These are phyloP conservation scores for Luffa aegyptiaca DNA, from an alignment of 306 rosid genomes.

Conservation along the genomic window DNA sequence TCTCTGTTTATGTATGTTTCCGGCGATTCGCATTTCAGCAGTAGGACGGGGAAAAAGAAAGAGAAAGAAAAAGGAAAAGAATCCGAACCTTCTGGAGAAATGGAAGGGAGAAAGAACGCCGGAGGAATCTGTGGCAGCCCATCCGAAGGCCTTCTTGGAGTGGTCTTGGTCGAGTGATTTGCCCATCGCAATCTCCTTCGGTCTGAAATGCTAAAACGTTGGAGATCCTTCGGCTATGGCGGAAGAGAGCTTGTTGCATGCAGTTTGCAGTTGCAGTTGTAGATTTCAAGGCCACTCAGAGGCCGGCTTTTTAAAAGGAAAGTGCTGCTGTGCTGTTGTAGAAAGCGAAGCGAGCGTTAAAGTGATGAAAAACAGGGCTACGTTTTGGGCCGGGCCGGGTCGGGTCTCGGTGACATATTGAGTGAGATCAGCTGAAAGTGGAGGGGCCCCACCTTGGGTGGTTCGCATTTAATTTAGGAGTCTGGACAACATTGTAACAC, in stretches of 20 bases:
- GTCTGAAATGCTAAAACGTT: neutral
- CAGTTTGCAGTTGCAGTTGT: neutral
- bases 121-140: conserved; percentile 23
- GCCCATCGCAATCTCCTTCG: neutral
- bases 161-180: conserved; percentile 6
- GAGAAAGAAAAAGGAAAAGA: neutral
- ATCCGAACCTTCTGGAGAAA: conserved; percentile 22
- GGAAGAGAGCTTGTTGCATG: neutral
- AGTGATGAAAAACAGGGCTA: too few species aligned
- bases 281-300: neutral
- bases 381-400: neutral
- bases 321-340: too few species aligned
- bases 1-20: neutral
- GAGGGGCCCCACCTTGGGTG: too few species aligned
- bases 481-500: too few species aligned
- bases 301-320: neutral
- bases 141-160: conserved; percentile 18
- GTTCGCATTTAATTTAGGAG: too few species aligned
- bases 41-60: neutral
- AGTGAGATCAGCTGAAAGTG: neutral
- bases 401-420: neutral
- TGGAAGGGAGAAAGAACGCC: conserved; percentile 22
- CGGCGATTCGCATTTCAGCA: neutral
- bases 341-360: too few species aligned
- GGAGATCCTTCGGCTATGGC: neutral